Conservation (phyloP, 148 eudicot genomes). For the Vaccinium darrowii region DNA sequence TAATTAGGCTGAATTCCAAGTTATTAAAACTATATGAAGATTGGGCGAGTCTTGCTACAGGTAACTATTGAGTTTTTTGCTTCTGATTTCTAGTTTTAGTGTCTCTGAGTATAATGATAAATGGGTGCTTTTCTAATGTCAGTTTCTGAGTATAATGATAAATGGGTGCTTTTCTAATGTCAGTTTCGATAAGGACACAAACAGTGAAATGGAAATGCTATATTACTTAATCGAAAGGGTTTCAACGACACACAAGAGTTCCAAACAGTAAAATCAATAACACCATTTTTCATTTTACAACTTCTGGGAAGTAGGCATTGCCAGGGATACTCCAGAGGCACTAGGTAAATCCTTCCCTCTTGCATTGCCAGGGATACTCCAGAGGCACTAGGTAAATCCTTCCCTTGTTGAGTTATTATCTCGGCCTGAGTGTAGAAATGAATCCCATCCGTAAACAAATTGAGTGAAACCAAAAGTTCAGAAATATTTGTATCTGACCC, state of each 20-base stretch:
- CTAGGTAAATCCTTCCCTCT: conserved; percentile 88
- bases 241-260: not conserved
- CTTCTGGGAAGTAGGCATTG: conserved; percentile 98
- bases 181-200: not conserved
- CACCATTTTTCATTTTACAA: conserved; percentile 20
- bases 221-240: not conserved
- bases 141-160: not conserved
- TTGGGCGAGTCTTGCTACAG: not conserved
- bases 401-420: conserved; percentile 96
- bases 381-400: conserved; percentile 68
- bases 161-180: not conserved
- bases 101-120: not conserved
- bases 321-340: conserved; percentile 68
- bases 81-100: not conserved
- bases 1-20: not conserved
- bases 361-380: conserved; percentile 92
- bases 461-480: conserved; percentile 10
- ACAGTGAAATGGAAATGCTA: too few species aligned
- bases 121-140: not conserved
- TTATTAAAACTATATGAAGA: not conserved
- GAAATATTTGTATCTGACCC: not conserved
- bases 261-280: not conserved
- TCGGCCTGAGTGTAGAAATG: conserved; percentile 84
- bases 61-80: not conserved
- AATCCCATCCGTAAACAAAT: conserved; percentile 65